Base-by-base conservation (phyloP, 331 rosid species). In the Prunus yedoensis region DNA sequence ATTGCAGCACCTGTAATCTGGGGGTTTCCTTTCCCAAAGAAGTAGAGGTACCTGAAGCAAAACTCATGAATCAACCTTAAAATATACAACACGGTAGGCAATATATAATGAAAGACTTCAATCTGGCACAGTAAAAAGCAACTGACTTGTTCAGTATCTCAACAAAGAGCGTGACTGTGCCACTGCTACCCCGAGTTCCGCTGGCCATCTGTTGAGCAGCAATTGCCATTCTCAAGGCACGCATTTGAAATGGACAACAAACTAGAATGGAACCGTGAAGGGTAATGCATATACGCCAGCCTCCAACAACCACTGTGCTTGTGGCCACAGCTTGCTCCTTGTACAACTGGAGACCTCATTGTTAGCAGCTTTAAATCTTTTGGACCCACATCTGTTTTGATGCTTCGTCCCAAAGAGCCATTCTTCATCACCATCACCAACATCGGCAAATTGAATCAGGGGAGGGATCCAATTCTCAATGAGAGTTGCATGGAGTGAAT, bases 111-210 rank as follows among this genome's bases (percentile, higher is more conserved):
- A 71, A 23, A 23, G 23, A 23, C 23, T 23, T 23, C 23, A 23
- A 23, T 23, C 23, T 23, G 23, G 23, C 23, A 27, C 30, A 25
- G 75, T 68, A 75, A 50, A 46, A 59, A 71, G 77, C 41, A 66
- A 85, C 97, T 81, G 71, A 94, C 99, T 92, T 89, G 91, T 94
- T 94, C 83, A 94, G 87, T 86, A 94, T 92, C 88, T 92, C 97
- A 58, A 94, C n/a, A n/a, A n/a, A n/a, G n/a, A n/a, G n/a, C n/a
- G n/a, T n/a, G n/a, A n/a, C n/a, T n/a, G n/a, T n/a, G n/a, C 97
- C 97, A 38, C 88, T 89, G 89, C 86, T 92, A 76, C 97, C 99
- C 80, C 91, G 88, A 43, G 93, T 80, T 56, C 79, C 96, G 70
- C 74, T 90, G 83, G 87, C 86, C 95, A 94, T 94, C 84, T 94